Evolutionary conservation across 1,284 basidiomycete species (phyloP).

Genomic region (Crepidotus sp.): DNA sequence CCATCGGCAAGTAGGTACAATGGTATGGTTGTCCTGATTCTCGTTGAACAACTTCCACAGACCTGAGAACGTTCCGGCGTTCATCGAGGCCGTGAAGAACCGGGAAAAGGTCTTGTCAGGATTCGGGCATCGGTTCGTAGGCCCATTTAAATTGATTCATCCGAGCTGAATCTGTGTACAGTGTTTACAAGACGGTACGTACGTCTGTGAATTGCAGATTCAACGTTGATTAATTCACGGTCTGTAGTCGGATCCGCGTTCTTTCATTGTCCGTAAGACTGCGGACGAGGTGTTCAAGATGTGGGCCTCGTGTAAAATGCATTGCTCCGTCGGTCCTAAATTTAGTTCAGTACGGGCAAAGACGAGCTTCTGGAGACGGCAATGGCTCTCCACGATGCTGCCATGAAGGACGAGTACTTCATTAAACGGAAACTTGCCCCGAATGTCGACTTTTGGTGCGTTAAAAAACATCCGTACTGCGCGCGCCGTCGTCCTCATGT

Average conservation of each 20-base stretch:
- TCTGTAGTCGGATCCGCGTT: slow-evolving; percentile 71
- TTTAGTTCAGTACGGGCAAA: slow-evolving; percentile 53
- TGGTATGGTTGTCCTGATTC: background rate
- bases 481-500: slow-evolving; percentile 9
- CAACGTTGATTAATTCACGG: slow-evolving; percentile 8
- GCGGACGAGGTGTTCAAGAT: slow-evolving; percentile 83
- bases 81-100: slow-evolving; percentile 76
- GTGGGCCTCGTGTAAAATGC: slow-evolving; percentile 32
- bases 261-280: slow-evolving; percentile 79
- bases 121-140: slow-evolving; percentile 69
- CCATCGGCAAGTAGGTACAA: slow-evolving; percentile 62
- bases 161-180: slow-evolving; percentile 19
- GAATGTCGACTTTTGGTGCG: slow-evolving; percentile 79
- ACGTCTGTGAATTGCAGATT: slow-evolving; percentile 21
- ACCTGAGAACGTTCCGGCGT: slow-evolving; percentile 76
- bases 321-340: background rate
- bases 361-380: slow-evolving; percentile 80
- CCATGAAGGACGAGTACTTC: slow-evolving; percentile 84
- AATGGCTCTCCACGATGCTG: slow-evolving; percentile 78
- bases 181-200: slow-evolving; percentile 77
- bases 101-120: slow-evolving; percentile 81
- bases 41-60: slow-evolving; percentile 26
- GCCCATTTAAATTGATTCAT: background rate
- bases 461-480: slow-evolving; percentile 14
- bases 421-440: slow-evolving; percentile 66